Percentiles rank a stretch among this genome's conserved stretches.
Evolutionary conservation across 169 alveolate genomes (phyloP).

Genomic region (Cryptosporidium baileyi): DNA sequence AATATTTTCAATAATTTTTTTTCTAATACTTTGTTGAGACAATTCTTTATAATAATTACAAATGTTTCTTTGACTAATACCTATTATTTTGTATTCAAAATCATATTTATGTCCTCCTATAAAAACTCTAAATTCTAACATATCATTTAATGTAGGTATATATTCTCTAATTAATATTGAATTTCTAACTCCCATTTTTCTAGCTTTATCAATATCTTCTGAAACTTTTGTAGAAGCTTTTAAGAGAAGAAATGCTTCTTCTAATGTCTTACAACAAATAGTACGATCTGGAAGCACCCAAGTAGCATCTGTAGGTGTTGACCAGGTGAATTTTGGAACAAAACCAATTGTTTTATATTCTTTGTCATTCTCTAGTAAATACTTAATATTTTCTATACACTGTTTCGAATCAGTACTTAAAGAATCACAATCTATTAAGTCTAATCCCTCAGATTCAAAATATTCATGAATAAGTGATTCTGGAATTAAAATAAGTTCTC

Average conservation of each 20-base stretch:
- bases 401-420: not conserved
- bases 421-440: not conserved
- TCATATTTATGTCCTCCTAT: not conserved
- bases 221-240: slow-evolving; percentile 64
- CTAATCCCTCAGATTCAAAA: not conserved
- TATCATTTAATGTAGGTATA: slow-evolving; percentile 7
- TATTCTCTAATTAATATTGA: slow-evolving; percentile 31
- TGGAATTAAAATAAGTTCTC: slow-evolving; percentile 12
- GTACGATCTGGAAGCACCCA: slow-evolving; percentile 27
- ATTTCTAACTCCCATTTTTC: not conserved
- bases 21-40: not conserved
- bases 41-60: slow-evolving; percentile 16
- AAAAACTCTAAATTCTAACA: slow-evolving; percentile 48
- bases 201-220: slow-evolving; percentile 15
- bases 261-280: slow-evolving; percentile 18
- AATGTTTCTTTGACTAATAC: slow-evolving; percentile 32
- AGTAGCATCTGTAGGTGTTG: slow-evolving; percentile 67
- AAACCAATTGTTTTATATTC: not conserved
- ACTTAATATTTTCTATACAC: slow-evolving; percentile 5
- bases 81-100: slow-evolving; percentile 20
- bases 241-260: slow-evolving; percentile 7
- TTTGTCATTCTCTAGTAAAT: not conserved
- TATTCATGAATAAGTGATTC: slow-evolving; percentile 32
- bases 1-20: not conserved
- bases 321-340: slow-evolving; percentile 62